Conservation (phyloP, 305 asterid genomes). For the Fraxinus platypoda region DNA sequence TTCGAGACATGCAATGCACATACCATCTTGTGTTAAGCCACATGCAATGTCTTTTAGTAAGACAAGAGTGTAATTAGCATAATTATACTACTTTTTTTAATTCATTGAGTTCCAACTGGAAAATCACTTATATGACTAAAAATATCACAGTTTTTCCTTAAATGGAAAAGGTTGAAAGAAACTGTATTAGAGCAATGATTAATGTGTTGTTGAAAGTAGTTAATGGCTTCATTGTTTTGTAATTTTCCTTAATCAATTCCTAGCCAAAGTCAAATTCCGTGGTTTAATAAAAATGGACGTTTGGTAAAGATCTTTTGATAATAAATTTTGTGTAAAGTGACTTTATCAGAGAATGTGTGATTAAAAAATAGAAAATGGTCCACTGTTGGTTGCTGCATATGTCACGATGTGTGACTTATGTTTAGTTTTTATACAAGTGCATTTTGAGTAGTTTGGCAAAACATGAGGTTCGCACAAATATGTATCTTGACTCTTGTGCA, state of each 20-base stretch:
- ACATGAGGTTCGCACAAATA: too few species aligned
- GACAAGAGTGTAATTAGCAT: slow-evolving; percentile 17
- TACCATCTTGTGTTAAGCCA: slow-evolving; percentile 21
- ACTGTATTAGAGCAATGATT: background rate
- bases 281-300: background rate
- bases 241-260: background rate
- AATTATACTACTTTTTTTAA: slow-evolving; percentile 15
- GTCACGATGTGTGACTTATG: too few species aligned
- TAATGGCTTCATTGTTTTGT: background rate
- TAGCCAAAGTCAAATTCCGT: background rate
- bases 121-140: slow-evolving; percentile 25
- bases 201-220: slow-evolving; percentile 1
- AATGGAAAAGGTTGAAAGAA: slow-evolving; percentile 24
- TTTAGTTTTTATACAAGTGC: too few species aligned
- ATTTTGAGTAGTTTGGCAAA: too few species aligned
- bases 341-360: too few species aligned
- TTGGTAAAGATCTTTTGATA: background rate
- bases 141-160: slow-evolving; percentile 16
- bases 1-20: slow-evolving; percentile 20
- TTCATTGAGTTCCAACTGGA: slow-evolving; percentile 18
- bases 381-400: too few species aligned
- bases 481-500: too few species aligned
- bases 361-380: too few species aligned
- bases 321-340: background rate
- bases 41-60: slow-evolving; percentile 38